Percentiles rank a stretch among this genome's conserved stretches.
phyloP scores from a whole-genome alignment of 2,329 filamentous ascomycete genomes.

The Rasamsonia emersonii region DNA sequence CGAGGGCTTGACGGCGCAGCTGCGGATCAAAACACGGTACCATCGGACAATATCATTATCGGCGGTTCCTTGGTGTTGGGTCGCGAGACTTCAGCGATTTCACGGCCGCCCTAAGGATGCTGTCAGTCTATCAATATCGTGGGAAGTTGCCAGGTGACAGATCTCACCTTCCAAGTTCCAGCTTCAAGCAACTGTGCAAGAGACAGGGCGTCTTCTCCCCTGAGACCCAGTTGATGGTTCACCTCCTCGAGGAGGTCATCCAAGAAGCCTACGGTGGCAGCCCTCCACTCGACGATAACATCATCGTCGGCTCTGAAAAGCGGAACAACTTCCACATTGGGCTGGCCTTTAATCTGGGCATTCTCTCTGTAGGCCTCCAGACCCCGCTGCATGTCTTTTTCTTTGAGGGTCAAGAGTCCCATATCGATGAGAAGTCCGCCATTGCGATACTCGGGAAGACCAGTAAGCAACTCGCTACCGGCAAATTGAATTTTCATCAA shows the following conservation, averaged over 20 bases:
- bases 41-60: constrained; percentile 92
- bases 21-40: constrained; percentile 74
- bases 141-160: neutral
- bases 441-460: constrained; percentile 85
- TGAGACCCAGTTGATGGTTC: constrained; percentile 58
- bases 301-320: constrained; percentile 66
- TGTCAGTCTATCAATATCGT: constrained; percentile 16
- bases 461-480: constrained; percentile 73
- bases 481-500: constrained; percentile 73
- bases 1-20: too few relatives aligned
- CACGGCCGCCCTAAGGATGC: constrained; percentile 66
- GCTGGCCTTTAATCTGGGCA: constrained; percentile 61
- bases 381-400: constrained; percentile 60
- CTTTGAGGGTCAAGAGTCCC: constrained; percentile 69
- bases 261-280: constrained; percentile 64
- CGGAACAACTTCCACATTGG: constrained; percentile 64
- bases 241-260: constrained; percentile 63
- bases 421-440: constrained; percentile 81
- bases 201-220: constrained; percentile 60
- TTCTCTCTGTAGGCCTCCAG: constrained; percentile 62
- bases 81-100: constrained; percentile 88
- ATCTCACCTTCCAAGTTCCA: constrained; percentile 88
- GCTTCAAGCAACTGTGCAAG: constrained; percentile 89
- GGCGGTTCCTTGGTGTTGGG: constrained; percentile 95
- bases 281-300: constrained; percentile 72